These are phyloP conservation scores for Aspergillus pseudonomiae DNA, from an alignment of 2,329 filamentous ascomycete genomes.

Conservation along the genomic window DNA sequence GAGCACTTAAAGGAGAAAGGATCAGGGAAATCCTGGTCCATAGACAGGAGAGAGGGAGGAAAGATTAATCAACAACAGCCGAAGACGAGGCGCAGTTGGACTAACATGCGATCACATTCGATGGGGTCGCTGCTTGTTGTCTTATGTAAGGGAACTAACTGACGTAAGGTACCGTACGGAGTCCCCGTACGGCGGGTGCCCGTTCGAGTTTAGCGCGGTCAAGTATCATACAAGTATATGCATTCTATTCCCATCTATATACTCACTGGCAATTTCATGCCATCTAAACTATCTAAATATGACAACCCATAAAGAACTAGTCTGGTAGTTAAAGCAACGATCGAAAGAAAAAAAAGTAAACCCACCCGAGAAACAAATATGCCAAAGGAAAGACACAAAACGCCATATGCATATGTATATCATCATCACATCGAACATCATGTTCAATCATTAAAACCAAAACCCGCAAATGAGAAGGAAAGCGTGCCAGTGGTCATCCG, in stretches of 20 bases:
- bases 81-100: constrained; percentile 5
- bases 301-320: background rate
- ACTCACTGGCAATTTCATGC: background rate
- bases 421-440: background rate
- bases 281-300: background rate
- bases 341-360: background rate
- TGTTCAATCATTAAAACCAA: background rate
- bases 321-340: background rate
- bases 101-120: background rate
- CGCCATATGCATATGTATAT: constrained; percentile 10
- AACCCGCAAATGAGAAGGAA: constrained; percentile 1
- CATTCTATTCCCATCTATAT: background rate
- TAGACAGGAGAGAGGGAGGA: constrained; percentile 28
- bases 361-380: background rate
- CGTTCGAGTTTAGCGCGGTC: background rate
- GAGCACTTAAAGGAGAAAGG: constrained; percentile 7
- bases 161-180: constrained; percentile 1
- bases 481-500: background rate
- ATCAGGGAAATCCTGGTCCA: constrained; percentile 29
- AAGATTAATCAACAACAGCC: constrained; percentile 2
- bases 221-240: background rate
- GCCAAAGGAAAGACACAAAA: constrained; percentile 2
- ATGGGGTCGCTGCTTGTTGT: background rate
- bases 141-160: constrained; percentile 1
- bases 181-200: background rate